Percentiles rank a stretch among this genome's conserved stretches.
Evolutionary conservation across 352 stramenopile species (phyloP).

Genomic region (Plasmopara muralis): DNA sequence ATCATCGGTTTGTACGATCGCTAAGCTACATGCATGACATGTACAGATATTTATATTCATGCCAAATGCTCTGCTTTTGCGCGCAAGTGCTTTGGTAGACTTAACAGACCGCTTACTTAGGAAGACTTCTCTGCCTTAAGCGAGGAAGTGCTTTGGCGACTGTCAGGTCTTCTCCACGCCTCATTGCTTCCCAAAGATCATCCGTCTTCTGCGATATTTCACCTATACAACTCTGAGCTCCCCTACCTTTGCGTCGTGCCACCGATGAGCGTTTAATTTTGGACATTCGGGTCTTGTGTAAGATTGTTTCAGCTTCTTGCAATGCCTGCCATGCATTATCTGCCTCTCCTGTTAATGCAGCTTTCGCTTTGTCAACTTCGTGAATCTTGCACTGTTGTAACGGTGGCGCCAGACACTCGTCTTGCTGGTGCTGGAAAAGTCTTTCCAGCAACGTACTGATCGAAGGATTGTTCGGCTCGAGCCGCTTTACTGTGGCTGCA

Average conservation of each 20-base stretch:
- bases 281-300: slow-evolving; percentile 20
- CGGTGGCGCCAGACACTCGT: slow-evolving; percentile 4
- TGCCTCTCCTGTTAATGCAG: slow-evolving; percentile 12
- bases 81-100: too few species aligned
- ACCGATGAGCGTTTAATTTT: slow-evolving; percentile 3
- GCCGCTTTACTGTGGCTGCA: slow-evolving; percentile 14
- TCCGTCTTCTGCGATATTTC: slow-evolving; percentile 37
- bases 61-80: too few species aligned
- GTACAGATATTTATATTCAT: too few species aligned
- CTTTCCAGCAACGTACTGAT: slow-evolving; percentile 16
- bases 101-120: neutral
- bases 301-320: slow-evolving; percentile 42
- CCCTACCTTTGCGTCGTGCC: neutral
- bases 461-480: slow-evolving; percentile 43
- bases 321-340: slow-evolving; percentile 41
- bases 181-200: slow-evolving; percentile 26
- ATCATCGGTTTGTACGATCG: too few species aligned
- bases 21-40: too few species aligned
- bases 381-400: slow-evolving; percentile 10
- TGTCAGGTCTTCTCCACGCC: slow-evolving; percentile 22
- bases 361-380: neutral
- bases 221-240: slow-evolving; percentile 10
- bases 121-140: slow-evolving; percentile 6
- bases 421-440: slow-evolving; percentile 9
- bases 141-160: slow-evolving; percentile 24